A percentile compares a stretch with the other conserved stretches of the same genome.
These are phyloP conservation scores for Colletotrichum sp. DNA, from an alignment of 2,329 filamentous ascomycete genomes.

Conservation along the genomic window DNA sequence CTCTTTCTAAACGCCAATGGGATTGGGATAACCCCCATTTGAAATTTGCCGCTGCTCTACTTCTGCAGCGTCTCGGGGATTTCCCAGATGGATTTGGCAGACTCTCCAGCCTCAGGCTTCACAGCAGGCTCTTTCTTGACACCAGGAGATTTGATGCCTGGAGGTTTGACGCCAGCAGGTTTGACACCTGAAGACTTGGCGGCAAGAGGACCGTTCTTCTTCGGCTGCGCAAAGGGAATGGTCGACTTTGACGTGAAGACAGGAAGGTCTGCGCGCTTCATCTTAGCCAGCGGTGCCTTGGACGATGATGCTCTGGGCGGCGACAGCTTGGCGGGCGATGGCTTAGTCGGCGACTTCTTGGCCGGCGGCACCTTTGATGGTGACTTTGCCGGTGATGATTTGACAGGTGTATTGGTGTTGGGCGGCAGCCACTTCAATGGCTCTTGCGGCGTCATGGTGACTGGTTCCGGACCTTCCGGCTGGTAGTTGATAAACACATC, in stretches of 20 bases:
- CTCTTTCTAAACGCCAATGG: neutral
- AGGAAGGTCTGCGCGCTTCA: conserved; percentile 41
- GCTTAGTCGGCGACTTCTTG: conserved; percentile 37
- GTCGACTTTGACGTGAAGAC: conserved; percentile 46
- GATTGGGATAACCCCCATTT: neutral
- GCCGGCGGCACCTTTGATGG: conserved; percentile 34
- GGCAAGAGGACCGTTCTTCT: neutral
- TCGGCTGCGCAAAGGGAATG: conserved; percentile 50
- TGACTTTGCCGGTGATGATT: neutral
- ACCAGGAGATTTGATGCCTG: neutral
- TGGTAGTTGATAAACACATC: conserved; percentile 61
- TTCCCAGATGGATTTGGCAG: conserved; percentile 32
- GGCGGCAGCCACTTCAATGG: conserved; percentile 58
- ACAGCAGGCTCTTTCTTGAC: neutral
- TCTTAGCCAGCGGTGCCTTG: conserved; percentile 14
- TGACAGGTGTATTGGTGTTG: conserved; percentile 41
- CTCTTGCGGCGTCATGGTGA: conserved; percentile 39
- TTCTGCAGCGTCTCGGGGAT: conserved; percentile 38
- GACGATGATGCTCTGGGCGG: conserved; percentile 21
- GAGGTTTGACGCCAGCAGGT: neutral
- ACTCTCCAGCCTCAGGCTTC: conserved; percentile 6
- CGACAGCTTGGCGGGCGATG: conserved; percentile 37
- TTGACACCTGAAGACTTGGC: neutral
- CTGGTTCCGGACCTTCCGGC: conserved; percentile 55
- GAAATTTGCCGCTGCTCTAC: neutral